Evolutionary conservation across 768 basidiomycete genomes (phyloP).

Genomic region (Termitomyces heimii): DNA sequence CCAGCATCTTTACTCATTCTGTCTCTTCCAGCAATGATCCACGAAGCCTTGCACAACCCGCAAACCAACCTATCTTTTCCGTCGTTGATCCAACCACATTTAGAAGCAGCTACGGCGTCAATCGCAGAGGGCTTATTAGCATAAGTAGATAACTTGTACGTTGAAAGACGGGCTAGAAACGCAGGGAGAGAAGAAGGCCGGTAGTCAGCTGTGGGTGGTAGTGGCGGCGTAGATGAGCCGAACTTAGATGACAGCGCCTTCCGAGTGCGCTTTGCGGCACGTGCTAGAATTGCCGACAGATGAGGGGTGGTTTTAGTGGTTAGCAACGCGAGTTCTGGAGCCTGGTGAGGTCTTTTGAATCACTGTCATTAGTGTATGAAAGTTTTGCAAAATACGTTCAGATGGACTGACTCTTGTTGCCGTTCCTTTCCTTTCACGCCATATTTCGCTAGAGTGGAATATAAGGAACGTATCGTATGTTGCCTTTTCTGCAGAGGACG

Average conservation of each 20-base stretch:
- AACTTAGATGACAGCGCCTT: constrained; percentile 44
- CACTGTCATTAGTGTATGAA: background rate
- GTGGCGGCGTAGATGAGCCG: constrained; percentile 21
- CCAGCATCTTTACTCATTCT: constrained; percentile 76
- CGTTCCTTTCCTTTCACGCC: constrained; percentile 53
- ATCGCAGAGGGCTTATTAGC: constrained; percentile 70
- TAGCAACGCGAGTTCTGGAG: constrained; percentile 5
- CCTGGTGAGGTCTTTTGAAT: background rate
- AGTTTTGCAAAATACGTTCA: constrained; percentile 3
- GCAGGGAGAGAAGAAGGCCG: constrained; percentile 73
- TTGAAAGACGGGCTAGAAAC: constrained; percentile 67
- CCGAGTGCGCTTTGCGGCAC: constrained; percentile 52
- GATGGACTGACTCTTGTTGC: constrained; percentile 19
- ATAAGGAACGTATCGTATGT: constrained; percentile 53
- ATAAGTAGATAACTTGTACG: constrained; percentile 77
- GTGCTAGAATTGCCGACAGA: constrained; percentile 65
- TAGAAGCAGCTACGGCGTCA: constrained; percentile 75
- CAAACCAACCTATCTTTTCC: constrained; percentile 77
- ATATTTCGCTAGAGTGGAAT: constrained; percentile 76
- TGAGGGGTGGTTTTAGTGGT: constrained; percentile 60
- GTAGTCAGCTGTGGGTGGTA: constrained; percentile 44
- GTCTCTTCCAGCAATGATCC: constrained; percentile 65
- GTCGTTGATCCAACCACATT: constrained; percentile 80
- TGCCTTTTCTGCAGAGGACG: constrained; percentile 47
- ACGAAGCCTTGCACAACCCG: constrained; percentile 63